Percentiles rank a stretch among this genome's conserved stretches.
These are phyloP conservation scores for Dactylella cylindrospora DNA, from an alignment of 2,329 filamentous ascomycete species.

Conservation along the genomic window DNA sequence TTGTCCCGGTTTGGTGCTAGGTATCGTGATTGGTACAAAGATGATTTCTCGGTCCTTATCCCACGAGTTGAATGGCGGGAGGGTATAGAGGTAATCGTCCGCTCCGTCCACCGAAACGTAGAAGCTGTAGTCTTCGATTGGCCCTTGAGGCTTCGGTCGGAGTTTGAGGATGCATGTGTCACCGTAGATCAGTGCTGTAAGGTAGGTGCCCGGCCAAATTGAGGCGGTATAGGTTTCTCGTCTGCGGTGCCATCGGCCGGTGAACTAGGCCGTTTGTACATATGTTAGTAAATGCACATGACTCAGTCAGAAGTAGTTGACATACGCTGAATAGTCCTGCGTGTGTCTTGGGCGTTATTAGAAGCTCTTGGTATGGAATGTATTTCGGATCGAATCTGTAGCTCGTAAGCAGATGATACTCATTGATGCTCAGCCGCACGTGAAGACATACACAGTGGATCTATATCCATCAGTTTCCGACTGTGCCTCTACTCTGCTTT, in stretches of 20 bases:
- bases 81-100: constrained; percentile 46
- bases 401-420: constrained; percentile 5
- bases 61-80: constrained; percentile 39
- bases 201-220: constrained; percentile 47
- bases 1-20: constrained; percentile 3
- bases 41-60: constrained; percentile 31
- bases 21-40: constrained; percentile 42
- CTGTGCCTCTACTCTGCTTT: constrained; percentile 23
- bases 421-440: background rate
- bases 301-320: no score
- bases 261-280: constrained; percentile 42
- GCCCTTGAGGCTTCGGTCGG: constrained; percentile 45
- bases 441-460: constrained; percentile 31
- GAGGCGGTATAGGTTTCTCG: constrained; percentile 47
- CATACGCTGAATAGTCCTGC: constrained; percentile 47
- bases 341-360: constrained; percentile 46
- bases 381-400: constrained; percentile 48
- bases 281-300: background rate
- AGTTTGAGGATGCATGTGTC: constrained; percentile 46
- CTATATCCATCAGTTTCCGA: constrained; percentile 31
- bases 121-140: constrained; percentile 46
- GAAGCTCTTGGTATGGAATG: constrained; percentile 44
- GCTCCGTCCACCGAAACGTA: constrained; percentile 47
- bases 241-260: constrained; percentile 47
- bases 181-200: constrained; percentile 47